Evolutionary conservation across 148 eudicot genomes (phyloP).

Genomic region (Vaccinium darrowii): DNA sequence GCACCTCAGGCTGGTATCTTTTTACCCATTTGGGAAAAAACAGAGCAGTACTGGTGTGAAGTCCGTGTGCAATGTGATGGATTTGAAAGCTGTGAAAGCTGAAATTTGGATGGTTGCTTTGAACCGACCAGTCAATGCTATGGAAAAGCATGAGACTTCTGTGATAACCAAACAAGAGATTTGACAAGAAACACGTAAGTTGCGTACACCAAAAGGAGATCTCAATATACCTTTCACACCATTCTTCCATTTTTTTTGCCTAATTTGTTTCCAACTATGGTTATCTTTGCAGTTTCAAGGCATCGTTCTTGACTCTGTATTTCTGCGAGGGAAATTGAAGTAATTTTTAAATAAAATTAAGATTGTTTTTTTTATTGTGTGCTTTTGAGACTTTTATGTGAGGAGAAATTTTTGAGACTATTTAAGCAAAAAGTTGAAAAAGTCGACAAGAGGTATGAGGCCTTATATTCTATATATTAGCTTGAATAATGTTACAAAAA

Average conservation of each 20-base stretch:
- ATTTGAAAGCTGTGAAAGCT: conserved; percentile 1
- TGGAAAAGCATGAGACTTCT: conserved; percentile 13
- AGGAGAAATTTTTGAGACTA: too few relatives aligned
- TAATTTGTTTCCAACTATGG: neutral
- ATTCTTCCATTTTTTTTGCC: neutral
- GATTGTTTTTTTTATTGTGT: too few relatives aligned
- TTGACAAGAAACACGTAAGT: neutral
- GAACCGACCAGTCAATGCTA: neutral
- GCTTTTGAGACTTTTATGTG: too few relatives aligned
- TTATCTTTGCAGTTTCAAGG: neutral
- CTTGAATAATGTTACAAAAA: too few relatives aligned
- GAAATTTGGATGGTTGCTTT: conserved; percentile 12
- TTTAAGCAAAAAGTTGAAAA: too few relatives aligned
- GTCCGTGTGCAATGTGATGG: neutral
- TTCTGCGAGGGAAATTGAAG: too few relatives aligned
- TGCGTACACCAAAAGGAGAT: conserved; percentile 4
- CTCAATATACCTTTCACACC: conserved; percentile 14
- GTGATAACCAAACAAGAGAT: neutral
- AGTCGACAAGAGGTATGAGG: too few relatives aligned
- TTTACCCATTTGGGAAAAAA: too few relatives aligned
- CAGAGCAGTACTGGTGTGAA: neutral
- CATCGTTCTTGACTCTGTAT: neutral
- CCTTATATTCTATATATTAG: too few relatives aligned
- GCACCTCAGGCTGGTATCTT: too few relatives aligned
- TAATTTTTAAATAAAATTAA: too few relatives aligned